Base-by-base conservation (phyloP, 257 asterid species). In the Solanum medicagineum region DNA sequence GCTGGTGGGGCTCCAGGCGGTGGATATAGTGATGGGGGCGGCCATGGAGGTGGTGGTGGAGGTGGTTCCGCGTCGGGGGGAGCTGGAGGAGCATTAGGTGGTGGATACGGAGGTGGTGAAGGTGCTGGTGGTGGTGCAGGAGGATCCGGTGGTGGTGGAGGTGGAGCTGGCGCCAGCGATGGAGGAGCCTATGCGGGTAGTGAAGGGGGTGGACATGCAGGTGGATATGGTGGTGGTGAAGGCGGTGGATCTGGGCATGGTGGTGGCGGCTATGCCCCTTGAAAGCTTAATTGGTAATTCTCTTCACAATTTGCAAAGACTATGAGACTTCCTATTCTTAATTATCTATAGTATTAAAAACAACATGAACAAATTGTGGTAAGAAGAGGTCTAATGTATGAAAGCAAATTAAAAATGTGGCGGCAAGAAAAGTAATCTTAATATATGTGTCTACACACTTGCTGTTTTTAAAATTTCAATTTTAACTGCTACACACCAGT, bases 71-170 rank as follows among this genome's bases (percentile, higher is more conserved):
- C 88, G 6, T 63, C 42, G 17, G 49, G 82, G 7, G 92, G 91
- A 13, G 89, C 87, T 6, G 92, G 94, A 0, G 91, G 89, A 8
- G 90, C 88, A 3, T 87, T 87, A 2, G 92, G 93, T 0, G 80
- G 87, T 6, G 90, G 89, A 8, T 87, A 49, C 16, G 90, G 87
- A 0, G 90, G 86, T 11, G 95, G 94, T 56, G 87, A 90, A 51
- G 90, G 97, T 1, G 89, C 69, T 24, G 97, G 93, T 1, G 90
- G 90, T 2, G 95, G 90, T 22, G 91, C 87, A 6, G 93, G 91
- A 24, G 93, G 89, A 56, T 88, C 83, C 11, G 95, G 93, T 15
- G 94, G 92, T 1, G 90, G 89, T 0, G 95, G 95, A 0, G 89
- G 85, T 81, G 81, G 74, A 15, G 75, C 47, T 66, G 75, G 75